Evolutionary conservation across 2,329 filamentous ascomycete species (phyloP), one percentile per base, ranked within the genome.

Genomic region (Incumbomyces delicatus): DNA sequence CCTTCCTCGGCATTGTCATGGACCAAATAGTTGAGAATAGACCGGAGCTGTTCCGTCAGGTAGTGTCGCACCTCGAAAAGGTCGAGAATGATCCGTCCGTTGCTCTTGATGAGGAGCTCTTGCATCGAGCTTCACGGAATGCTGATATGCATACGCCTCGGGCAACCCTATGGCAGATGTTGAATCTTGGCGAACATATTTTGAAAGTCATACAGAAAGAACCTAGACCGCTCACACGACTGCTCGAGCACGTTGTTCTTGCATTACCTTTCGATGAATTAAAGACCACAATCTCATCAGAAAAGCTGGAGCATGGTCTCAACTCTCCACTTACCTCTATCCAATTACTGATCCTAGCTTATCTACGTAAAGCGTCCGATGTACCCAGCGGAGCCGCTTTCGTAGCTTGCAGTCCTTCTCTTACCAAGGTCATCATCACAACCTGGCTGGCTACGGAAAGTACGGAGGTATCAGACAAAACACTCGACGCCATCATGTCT

Each of bases 361-460:
- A 82, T 31, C 61, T 83, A 34, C 66, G 66, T 31, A 81, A 81
- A 57, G 78, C 78, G 2, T 68, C 71, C 7, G 53, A 62, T 12
- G 67, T 64, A 32, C 63, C 70, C 5, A 70, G 68, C 37, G 74
- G 81, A 63, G 74, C 76, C 17, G 77, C 76, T 16, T 73, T 74
- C 40, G 69, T 81, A 27, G 78, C 77, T 12, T 73, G 72, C 13
- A 70, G 75, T 50, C 69, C 74, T 6, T 69, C 70, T n/a, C 65
- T 79, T 3, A 69, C 81, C 6, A 61, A 65, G 6, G 71, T 74
- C 10, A 60, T 81, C 17, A 68, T 81, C 6, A 69, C 73, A 37
- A 57, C 80, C 16, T 82, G 77, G 78, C 67, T 82, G 6, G 73
- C 72, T 38, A 75, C 75, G 1, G 57, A 67, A 17, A 73, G 76